Evolutionary conservation across 1,284 basidiomycete genomes (phyloP).

Genomic region (Malassezia vespertilionis): DNA sequence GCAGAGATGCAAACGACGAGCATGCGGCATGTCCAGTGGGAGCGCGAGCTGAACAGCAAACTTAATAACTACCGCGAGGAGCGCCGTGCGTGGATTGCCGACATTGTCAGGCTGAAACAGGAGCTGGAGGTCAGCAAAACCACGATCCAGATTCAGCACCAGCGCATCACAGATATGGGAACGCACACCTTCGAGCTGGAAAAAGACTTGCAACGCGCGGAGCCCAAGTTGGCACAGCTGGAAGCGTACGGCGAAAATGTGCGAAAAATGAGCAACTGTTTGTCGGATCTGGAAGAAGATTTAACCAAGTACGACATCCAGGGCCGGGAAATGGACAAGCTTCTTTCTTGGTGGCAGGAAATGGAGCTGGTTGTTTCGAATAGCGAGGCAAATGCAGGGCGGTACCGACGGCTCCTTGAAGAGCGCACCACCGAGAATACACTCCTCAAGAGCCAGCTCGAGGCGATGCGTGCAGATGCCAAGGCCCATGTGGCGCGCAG

Average conservation of each 20-base stretch:
- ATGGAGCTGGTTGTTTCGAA: slow-evolving; percentile 33
- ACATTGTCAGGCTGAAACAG: slow-evolving; percentile 26
- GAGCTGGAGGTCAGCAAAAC: slow-evolving; percentile 24
- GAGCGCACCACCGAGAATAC: background rate
- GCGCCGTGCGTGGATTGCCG: slow-evolving; percentile 30
- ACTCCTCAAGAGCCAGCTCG: slow-evolving; percentile 1
- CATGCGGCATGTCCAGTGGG: slow-evolving; percentile 33
- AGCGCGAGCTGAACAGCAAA: slow-evolving; percentile 40
- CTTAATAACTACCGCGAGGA: slow-evolving; percentile 40
- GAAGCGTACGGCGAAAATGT: slow-evolving; percentile 30
- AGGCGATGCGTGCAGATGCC: background rate
- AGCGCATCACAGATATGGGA: slow-evolving; percentile 25
- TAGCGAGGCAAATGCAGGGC: slow-evolving; percentile 19
- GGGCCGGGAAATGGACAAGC: slow-evolving; percentile 32
- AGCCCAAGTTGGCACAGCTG: slow-evolving; percentile 25
- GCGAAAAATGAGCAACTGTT: slow-evolving; percentile 21
- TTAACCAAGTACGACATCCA: slow-evolving; percentile 33
- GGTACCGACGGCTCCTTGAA: background rate
- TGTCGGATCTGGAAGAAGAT: slow-evolving; percentile 37
- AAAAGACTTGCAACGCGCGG: slow-evolving; percentile 21
- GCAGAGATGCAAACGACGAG: slow-evolving; percentile 29
- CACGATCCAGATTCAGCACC: slow-evolving; percentile 17
- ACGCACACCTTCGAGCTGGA: slow-evolving; percentile 33
- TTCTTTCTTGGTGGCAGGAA: slow-evolving; percentile 30
- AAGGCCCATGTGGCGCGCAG: background rate